Evolutionary conservation across 441 rosid species (phyloP).

Genomic region (Codiaeum variegatum): DNA sequence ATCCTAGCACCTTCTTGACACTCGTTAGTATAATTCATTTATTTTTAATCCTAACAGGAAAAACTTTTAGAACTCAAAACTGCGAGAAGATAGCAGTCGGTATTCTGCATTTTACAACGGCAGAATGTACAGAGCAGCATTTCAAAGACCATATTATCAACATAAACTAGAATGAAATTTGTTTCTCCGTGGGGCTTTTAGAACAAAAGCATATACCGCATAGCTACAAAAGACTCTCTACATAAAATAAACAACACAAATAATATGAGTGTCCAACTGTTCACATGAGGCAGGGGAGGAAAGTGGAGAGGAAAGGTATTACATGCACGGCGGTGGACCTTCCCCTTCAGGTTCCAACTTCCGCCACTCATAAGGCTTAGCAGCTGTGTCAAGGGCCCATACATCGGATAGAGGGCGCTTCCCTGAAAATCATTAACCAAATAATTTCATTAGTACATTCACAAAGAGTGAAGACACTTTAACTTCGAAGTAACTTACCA

Average conservation of each 20-base stretch:
- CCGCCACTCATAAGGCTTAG: slow-evolving; percentile 99
- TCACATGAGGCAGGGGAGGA: neutral
- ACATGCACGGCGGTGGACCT: slow-evolving; percentile 99
- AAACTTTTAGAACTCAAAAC: neutral
- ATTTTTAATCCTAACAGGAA: neutral
- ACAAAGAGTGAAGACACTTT: slow-evolving; percentile 13
- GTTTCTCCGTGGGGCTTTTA: neutral
- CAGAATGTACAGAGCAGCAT: neutral
- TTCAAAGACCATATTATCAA: neutral
- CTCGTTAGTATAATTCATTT: neutral
- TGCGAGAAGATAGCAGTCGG: neutral
- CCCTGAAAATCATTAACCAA: slow-evolving; percentile 44
- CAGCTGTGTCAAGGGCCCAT: slow-evolving; percentile 99
- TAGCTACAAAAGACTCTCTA: neutral
- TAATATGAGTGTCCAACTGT: neutral
- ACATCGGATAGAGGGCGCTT: slow-evolving; percentile 97
- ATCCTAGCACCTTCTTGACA: neutral
- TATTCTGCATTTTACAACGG: neutral
- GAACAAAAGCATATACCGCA: neutral
- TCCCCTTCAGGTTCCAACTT: slow-evolving; percentile 99
- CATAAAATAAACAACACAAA: neutral
- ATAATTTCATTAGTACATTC: slow-evolving; percentile 13
- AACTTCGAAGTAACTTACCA: slow-evolving; percentile 36
- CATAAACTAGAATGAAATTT: slow-evolving; percentile 6
- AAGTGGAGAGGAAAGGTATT: neutral